A percentile compares a stretch with the other conserved stretches of the same genome.
These are phyloP conservation scores for Fusarium zealandicum DNA, from an alignment of 2,329 filamentous ascomycete genomes.

Conservation along the genomic window DNA sequence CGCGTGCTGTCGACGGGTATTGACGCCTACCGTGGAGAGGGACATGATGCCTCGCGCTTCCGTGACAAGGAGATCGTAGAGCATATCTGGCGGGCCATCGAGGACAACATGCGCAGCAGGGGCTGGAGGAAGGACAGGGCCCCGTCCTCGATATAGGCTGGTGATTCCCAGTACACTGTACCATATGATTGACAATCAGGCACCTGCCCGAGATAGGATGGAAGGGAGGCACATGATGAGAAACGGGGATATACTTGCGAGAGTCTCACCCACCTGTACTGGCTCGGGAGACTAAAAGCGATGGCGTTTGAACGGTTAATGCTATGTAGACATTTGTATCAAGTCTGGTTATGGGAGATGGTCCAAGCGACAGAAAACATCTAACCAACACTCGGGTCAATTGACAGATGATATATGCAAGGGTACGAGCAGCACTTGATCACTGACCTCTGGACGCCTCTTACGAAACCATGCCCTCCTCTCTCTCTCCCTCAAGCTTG, in stretches of 20 bases:
- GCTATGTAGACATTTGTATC: conserved; percentile 28
- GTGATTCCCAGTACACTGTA: background rate
- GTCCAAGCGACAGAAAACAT: conserved; percentile 12
- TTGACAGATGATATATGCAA: conserved; percentile 16
- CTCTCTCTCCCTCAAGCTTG: background rate
- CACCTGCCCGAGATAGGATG: background rate
- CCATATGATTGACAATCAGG: conserved; percentile 4
- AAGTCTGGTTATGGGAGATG: conserved; percentile 11
- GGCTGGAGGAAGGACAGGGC: conserved; percentile 81
- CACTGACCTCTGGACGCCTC: background rate
- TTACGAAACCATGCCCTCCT: background rate
- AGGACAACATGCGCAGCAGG: conserved; percentile 83
- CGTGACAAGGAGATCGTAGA: conserved; percentile 93
- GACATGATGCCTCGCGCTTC: conserved; percentile 69
- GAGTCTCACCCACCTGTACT: conserved; percentile 24
- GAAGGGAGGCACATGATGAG: conserved; percentile 8
- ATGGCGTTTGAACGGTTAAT: conserved; percentile 42
- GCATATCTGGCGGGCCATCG: conserved; percentile 88
- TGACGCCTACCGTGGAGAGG: conserved; percentile 78
- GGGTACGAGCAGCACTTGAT: background rate
- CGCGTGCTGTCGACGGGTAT: conserved; percentile 80
- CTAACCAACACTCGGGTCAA: conserved; percentile 14
- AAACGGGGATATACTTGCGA: conserved; percentile 6
- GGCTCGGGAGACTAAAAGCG: conserved; percentile 37
- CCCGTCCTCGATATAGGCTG: conserved; percentile 58